A percentile compares a stretch with the other conserved stretches of the same genome.
Evolutionary conservation across 2,329 filamentous ascomycete species (phyloP).

Genomic region (Hypoxylon sp.): DNA sequence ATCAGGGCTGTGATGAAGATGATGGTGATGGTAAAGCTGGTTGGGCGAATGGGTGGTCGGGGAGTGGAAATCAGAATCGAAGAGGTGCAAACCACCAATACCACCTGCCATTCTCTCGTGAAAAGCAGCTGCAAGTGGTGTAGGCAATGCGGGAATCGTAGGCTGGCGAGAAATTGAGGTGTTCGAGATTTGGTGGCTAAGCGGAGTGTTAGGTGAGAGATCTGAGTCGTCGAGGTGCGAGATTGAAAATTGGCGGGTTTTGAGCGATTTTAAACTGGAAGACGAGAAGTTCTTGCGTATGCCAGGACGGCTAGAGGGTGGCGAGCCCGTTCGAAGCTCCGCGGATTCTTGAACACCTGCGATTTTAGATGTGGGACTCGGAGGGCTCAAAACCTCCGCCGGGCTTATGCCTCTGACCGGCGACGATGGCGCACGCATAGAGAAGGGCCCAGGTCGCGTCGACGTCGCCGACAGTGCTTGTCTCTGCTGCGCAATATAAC

Average conservation of each 20-base stretch:
- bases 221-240: constrained; percentile 75
- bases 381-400: constrained; percentile 50
- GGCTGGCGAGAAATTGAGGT: constrained; percentile 64
- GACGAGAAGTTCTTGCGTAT: constrained; percentile 80
- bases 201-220: constrained; percentile 80
- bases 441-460: constrained; percentile 54
- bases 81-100: constrained; percentile 80
- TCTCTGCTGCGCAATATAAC: constrained; percentile 60
- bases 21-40: constrained; percentile 73
- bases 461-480: constrained; percentile 59
- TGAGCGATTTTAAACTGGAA: constrained; percentile 78
- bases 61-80: constrained; percentile 86
- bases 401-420: constrained; percentile 50
- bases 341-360: constrained; percentile 55
- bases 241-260: constrained; percentile 80
- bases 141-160: constrained; percentile 75
- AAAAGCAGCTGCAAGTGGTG: constrained; percentile 76
- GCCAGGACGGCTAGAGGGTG: constrained; percentile 63
- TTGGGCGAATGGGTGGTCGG: constrained; percentile 70
- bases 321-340: constrained; percentile 66
- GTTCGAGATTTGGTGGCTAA: constrained; percentile 75
- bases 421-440: constrained; percentile 56
- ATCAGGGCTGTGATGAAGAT: constrained; percentile 60
- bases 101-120: constrained; percentile 70
- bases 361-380: constrained; percentile 55